Evolutionary conservation across 495 filamentous ascomycete genomes (phyloP), one percentile per base, ranked within the genome.

Genomic region (Penicillium goetzii): DNA sequence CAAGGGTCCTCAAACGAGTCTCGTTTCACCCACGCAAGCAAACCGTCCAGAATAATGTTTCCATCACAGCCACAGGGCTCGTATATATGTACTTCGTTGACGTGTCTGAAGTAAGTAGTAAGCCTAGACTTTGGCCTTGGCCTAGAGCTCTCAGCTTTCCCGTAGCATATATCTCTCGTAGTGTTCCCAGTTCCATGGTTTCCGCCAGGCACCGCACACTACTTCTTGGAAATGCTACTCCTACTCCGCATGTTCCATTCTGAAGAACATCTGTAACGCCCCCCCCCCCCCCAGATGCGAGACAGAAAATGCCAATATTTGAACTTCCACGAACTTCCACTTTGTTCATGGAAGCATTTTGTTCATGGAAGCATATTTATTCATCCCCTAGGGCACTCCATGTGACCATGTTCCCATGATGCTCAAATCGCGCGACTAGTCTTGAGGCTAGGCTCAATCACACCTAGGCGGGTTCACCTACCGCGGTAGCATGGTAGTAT

Each of bases 391-490:
- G 47, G 25, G 47, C 47, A 30, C 6, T 32, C 30, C 30, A 26
- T 51, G 47, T 51, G 47, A 30, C 47, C 23, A 51, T 30, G 41
- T 21, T 23, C 6, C 21, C 21, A 47, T 1, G n/a, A 17, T 23
- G 47, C 47, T 51, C 23, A 30, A 17, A 51, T 30, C 47, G 15
- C 47, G 15, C 25, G 4, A 15, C 47, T 51, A 51, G 47, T 12
- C 47, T 2, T 26, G 26, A 30, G n/a, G 25, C 47, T 51, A 51
- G 26, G 25, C 47, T 30, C 12, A 51, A 51, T 51, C 12, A 51
- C 21, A 51, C 47, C 47, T 51, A 51, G 47, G 14, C 25, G 21
- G 47, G 26, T 17, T 51, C 47, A 51, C 47, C 14, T 51, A 28
- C 25, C 12, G 47, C 25, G 47, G 47, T 51, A 51, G 47, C 25